Evolutionary conservation across 1,284 basidiomycete genomes (phyloP), one percentile per base, ranked within the genome.

Genomic region (Trichosporon coremiiforme): DNA sequence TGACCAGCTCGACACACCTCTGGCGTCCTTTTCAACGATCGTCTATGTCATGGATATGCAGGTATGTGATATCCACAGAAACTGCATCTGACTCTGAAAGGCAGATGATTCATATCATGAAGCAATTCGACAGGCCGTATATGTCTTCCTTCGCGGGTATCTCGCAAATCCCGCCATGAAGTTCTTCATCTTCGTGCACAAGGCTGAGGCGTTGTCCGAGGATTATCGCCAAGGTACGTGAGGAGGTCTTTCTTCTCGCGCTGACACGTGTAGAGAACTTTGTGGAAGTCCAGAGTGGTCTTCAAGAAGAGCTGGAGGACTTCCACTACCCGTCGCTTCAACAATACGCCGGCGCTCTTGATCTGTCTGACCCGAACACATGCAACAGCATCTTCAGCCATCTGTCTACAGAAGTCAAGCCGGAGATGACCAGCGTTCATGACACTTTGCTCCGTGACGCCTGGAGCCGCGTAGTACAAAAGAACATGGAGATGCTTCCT

Each of bases 41-140:
- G 89, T 98, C 47, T 99, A 95, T 78, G 94, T 98, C n/a, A 92
- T 98, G 76, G 96, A 98, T 79, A 95, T 97, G 70, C 92, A 95
- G 83, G 93, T 93, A 76, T 74, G 88, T 82, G 13, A 89, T 2
- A 8, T 1, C 35, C 57, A 31, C 12, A 5, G 8, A 50, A n/a
- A 0, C 36, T 5, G 17, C 2, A 65, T 36, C 68, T 65, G 35
- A 63, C 62, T 3, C 3, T 20, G 2, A 5, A 33, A 83, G 81
- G 78, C 79, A 79, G 81, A 83, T 69, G 86, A 86, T 75, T 85
- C 85, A 63, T 86, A 85, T 75, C 82, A 84, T 71, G 83, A 93
- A 73, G 89, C 93, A 7, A 90, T 96, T 68, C 86, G 88, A 38
- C 90, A 90, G 74, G 88, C 95, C 62, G 89, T 92, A 60, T 89